Evolutionary conservation across 2,329 filamentous ascomycete species (phyloP).

Genomic region (Podosphaera aphanis): DNA sequence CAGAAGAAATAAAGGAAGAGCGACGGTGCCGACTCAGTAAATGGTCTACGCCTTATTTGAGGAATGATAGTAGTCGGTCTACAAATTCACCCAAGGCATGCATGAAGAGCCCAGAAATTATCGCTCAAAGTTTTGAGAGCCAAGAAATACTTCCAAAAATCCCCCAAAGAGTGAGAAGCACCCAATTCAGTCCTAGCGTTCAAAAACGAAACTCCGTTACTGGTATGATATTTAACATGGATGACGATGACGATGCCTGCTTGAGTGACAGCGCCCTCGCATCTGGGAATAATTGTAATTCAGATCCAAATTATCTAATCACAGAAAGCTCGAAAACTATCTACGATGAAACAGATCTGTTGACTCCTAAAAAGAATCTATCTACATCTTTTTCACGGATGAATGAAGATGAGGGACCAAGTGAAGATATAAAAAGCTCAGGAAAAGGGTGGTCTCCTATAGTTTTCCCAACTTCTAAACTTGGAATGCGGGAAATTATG

Average conservation of each 20-base stretch:
- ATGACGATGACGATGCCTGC: conserved; percentile 27
- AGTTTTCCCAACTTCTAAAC: conserved; percentile 12
- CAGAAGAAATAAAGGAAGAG: conserved; percentile 43
- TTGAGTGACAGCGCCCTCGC: conserved; percentile 1
- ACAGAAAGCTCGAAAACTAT: not conserved
- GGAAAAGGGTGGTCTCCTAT: conserved; percentile 15
- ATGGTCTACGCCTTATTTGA: conserved; percentile 40
- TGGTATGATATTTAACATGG: conserved; percentile 88
- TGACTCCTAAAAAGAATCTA: not conserved
- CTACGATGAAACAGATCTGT: not conserved
- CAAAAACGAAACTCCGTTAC: conserved; percentile 42
- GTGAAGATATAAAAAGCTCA: conserved; percentile 2
- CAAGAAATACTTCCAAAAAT: conserved; percentile 23
- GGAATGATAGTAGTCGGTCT: conserved; percentile 38
- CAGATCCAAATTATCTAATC: not conserved
- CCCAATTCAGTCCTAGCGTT: conserved; percentile 40
- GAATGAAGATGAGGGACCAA: not conserved
- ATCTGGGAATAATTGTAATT: not conserved
- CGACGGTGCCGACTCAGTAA: conserved; percentile 48
- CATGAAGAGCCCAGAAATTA: conserved; percentile 42
- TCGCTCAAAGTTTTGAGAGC: conserved; percentile 16
- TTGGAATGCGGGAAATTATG: conserved; percentile 59
- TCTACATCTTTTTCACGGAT: not conserved
- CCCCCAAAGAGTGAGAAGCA: conserved; percentile 25
- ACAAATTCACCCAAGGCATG: conserved; percentile 36